Conservation (phyloP, 495 filamentous ascomycete genomes). For the Lasiosphaeriaceae sp. region DNA sequence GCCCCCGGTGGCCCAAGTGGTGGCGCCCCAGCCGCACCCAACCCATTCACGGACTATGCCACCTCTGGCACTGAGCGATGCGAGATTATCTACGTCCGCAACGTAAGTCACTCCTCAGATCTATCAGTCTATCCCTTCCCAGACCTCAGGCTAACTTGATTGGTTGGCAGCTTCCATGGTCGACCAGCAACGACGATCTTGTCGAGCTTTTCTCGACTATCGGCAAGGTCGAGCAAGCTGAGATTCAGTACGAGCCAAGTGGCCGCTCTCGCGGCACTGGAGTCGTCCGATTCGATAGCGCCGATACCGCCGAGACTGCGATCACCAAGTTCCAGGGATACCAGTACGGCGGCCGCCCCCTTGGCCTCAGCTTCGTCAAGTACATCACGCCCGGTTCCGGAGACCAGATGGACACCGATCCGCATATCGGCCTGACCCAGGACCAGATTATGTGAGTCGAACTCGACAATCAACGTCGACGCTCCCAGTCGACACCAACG, state of each 20-base stretch:
- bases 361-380: slow-evolving; percentile 88
- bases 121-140: not conserved
- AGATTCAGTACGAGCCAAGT: slow-evolving; percentile 97
- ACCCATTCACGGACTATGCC: slow-evolving; percentile 92
- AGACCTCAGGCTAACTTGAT: slow-evolving; percentile 21
- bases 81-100: slow-evolving; percentile 89
- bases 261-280: slow-evolving; percentile 92
- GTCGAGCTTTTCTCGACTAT: slow-evolving; percentile 96
- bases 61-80: slow-evolving; percentile 82
- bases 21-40: slow-evolving; percentile 61
- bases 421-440: slow-evolving; percentile 75
- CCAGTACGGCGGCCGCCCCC: slow-evolving; percentile 91
- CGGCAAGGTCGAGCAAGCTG: slow-evolving; percentile 93
- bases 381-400: slow-evolving; percentile 66
- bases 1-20: slow-evolving; percentile 18
- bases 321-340: slow-evolving; percentile 98
- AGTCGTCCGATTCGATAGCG: slow-evolving; percentile 85
- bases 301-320: slow-evolving; percentile 83
- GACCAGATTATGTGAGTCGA: slow-evolving; percentile 89
- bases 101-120: slow-evolving; percentile 59
- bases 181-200: slow-evolving; percentile 95
- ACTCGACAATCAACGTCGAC: too few species aligned
- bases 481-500: too few species aligned
- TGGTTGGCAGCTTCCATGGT: slow-evolving; percentile 80
- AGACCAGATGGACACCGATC: slow-evolving; percentile 80